Evolutionary conservation across 495 filamentous ascomycete species (phyloP).

Genomic region (Lophiotrema nucula): DNA sequence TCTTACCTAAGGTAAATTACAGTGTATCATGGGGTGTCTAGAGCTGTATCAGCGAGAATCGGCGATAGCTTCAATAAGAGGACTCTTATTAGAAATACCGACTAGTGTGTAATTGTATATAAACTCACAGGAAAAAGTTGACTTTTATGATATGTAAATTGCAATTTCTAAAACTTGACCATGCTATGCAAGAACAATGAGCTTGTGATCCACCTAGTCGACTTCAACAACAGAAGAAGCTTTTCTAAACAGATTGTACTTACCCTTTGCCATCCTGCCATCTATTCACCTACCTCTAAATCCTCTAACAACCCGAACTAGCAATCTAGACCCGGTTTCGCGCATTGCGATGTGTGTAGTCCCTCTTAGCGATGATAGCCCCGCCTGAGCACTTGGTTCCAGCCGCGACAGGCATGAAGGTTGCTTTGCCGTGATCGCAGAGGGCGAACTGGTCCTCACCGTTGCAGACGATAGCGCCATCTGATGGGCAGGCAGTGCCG

Average conservation of each 20-base stretch:
- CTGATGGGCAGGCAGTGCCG: slow-evolving; percentile 22
- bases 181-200: background rate
- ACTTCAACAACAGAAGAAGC: background rate
- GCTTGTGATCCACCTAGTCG: background rate
- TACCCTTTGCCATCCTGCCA: background rate
- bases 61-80: too few relatives aligned
- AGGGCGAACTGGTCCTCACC: slow-evolving; percentile 36
- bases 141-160: background rate
- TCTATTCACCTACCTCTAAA: background rate
- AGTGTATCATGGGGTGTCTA: too few relatives aligned
- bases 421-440: slow-evolving; percentile 38
- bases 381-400: slow-evolving; percentile 40
- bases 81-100: too few relatives aligned
- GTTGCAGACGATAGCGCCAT: slow-evolving; percentile 37
- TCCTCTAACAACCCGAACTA: background rate
- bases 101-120: too few relatives aligned
- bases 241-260: background rate
- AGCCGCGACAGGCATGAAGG: slow-evolving; percentile 37
- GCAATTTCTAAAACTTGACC: background rate
- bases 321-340: slow-evolving; percentile 1
- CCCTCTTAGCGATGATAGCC: slow-evolving; percentile 21
- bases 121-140: too few relatives aligned
- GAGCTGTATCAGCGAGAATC: too few relatives aligned
- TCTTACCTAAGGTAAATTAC: too few relatives aligned
- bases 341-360: slow-evolving; percentile 15